These are phyloP conservation scores for Vanrija sp. DNA, from an alignment of 1,284 basidiomycete genomes.

Conservation along the genomic window DNA sequence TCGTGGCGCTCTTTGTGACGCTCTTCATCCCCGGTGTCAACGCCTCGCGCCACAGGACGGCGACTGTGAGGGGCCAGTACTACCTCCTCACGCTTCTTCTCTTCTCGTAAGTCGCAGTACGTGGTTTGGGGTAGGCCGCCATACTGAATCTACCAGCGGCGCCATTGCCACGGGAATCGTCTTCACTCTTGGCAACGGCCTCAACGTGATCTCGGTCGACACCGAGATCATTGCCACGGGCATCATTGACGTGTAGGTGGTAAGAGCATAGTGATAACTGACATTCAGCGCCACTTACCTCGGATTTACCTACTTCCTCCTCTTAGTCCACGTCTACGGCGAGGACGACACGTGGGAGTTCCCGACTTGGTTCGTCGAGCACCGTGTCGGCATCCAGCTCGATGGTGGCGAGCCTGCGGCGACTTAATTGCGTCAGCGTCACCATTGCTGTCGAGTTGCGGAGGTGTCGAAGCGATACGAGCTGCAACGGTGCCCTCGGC, in stretches of 20 bases:
- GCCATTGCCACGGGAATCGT: constrained; percentile 43
- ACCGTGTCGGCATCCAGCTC: constrained; percentile 20
- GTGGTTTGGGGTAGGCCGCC: not conserved
- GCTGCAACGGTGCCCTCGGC: no score
- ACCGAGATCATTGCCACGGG: constrained; percentile 45
- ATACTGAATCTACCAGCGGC: constrained; percentile 21
- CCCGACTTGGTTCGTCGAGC: constrained; percentile 43
- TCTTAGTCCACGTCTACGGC: constrained; percentile 39
- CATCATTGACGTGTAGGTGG: constrained; percentile 39
- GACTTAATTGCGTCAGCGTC: not conserved
- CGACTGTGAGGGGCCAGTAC: constrained; percentile 37
- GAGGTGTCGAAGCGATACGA: no score
- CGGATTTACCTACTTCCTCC: constrained; percentile 44
- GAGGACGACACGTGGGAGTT: constrained; percentile 40
- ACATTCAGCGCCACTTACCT: constrained; percentile 33
- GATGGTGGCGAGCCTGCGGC: constrained; percentile 22
- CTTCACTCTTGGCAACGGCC: constrained; percentile 34
- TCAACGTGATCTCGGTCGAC: constrained; percentile 38
- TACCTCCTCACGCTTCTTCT: constrained; percentile 31
- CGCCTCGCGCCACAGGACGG: constrained; percentile 27
- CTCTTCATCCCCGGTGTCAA: constrained; percentile 35
- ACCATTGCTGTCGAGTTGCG: no score
- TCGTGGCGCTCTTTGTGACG: constrained; percentile 28
- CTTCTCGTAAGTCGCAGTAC: constrained; percentile 24
- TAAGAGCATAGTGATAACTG: not conserved